These are phyloP conservation scores for Aureobasidium sp. DNA, from an alignment of 2,329 filamentous ascomycete genomes.

Conservation along the genomic window DNA sequence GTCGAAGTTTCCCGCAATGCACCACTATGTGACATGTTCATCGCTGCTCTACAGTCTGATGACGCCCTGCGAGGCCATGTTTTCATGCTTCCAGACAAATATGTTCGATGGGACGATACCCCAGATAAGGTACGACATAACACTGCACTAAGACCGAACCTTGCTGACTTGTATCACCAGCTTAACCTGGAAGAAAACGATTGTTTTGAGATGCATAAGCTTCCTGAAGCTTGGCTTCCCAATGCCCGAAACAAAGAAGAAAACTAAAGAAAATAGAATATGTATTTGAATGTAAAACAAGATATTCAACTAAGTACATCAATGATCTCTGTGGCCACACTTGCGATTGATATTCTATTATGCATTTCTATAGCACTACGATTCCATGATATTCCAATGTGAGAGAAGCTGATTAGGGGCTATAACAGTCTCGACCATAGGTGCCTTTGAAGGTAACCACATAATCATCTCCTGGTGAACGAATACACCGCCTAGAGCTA, in stretches of 20 bases:
- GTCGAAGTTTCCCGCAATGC: neutral
- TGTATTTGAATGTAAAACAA: neutral
- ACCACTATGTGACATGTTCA: neutral
- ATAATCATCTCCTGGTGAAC: no score
- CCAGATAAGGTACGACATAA: neutral
- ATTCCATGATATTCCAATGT: no score
- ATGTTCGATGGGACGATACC: neutral
- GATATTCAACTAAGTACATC: no score
- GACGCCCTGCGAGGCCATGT: neutral
- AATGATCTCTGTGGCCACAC: no score
- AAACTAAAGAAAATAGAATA: neutral
- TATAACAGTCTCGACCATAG: no score
- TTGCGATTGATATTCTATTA: no score
- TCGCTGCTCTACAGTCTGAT: neutral
- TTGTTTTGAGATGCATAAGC: neutral
- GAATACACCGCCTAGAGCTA: no score
- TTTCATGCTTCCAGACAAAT: neutral
- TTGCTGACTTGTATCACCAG: neutral
- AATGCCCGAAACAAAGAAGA: neutral
- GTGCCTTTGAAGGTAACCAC: no score
- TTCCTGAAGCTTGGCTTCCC: neutral
- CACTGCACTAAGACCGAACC: accelerated
- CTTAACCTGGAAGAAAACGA: neutral
- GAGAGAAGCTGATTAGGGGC: no score
- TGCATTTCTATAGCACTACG: no score